Base-by-base conservation (phyloP, 2,329 filamentous ascomycete species). In the Fusarium cyanostomum region DNA sequence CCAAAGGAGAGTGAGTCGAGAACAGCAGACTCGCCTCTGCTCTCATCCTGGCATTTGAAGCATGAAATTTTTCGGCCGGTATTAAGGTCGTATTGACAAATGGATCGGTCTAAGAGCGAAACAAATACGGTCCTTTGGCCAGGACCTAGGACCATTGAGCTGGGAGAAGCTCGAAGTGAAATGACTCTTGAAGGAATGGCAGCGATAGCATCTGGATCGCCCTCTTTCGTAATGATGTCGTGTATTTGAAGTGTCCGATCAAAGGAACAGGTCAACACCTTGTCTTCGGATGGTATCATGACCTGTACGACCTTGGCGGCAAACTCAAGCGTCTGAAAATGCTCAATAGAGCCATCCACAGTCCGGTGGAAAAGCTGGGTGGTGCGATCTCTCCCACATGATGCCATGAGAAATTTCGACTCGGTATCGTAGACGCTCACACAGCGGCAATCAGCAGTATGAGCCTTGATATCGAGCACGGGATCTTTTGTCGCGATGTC, bases 301-400 rank as follows among this genome's bases (percentile, higher is more conserved):
- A 82, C 83, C 72, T 89, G 88, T 52, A 85, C 89, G 15, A 99
- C 94, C 63, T 92, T 91, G 18, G 93, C 92, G 27, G 93, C 88
- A 75, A 98, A 96, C 68, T 99, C 94, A 53, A 98, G 85, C 0
- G 95, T 99, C 75, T 99, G 95, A 48, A 97, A 86, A 55, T 97
- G 85, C 56, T 91, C 86, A 75, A 96, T 90, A 3, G 77, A 78
- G 3, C 86, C 84, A 11, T 77, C 80, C 2, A 79, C 78, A 21
- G 82, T 81, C 24, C 82, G 81, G 59, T 86, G 83, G 73, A 97
- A 98, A n/a, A 99, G 80, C 74, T 99, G 95, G 1, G 94, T 86
- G n/a, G 91, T 97, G 46, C 95, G 89, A 76, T 99, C 95, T 65
- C 95, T 86, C 31, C 92, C 92, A 72, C 90, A 94, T 10, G 89